A percentile compares a stretch with the other conserved stretches of the same genome.
Evolutionary conservation across 2,329 filamentous ascomycete genomes (phyloP).

Genomic region (Ascochyta clinopodiicola): DNA sequence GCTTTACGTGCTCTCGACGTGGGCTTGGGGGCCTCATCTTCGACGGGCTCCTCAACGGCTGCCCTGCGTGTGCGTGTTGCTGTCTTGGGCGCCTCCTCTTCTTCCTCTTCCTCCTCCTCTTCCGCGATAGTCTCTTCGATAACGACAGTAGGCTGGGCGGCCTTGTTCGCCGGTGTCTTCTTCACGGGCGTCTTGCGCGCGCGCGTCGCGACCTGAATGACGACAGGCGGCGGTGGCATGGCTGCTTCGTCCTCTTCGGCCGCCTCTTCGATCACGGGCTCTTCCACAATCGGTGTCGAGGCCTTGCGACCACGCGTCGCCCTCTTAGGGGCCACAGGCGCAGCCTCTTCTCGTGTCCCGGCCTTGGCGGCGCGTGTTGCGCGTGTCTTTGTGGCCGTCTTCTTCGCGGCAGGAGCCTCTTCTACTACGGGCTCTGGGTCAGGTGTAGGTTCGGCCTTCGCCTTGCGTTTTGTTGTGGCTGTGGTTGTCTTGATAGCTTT

Average conservation of each 20-base stretch:
- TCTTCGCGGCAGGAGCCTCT: conserved; percentile 25
- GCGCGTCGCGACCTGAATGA: conserved; percentile 35
- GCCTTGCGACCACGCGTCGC: conserved; percentile 35
- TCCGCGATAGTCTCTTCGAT: conserved; percentile 19
- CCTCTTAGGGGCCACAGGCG: conserved; percentile 29
- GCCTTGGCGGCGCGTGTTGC: conserved; percentile 31
- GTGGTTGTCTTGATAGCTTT: conserved; percentile 31
- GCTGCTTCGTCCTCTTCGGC: conserved; percentile 12
- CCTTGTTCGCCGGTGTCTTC: conserved; percentile 30
- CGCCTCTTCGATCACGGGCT: conserved; percentile 18
- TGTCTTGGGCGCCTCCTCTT: conserved; percentile 16
- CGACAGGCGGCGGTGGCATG: conserved; percentile 26
- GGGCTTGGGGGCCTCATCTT: conserved; percentile 25
- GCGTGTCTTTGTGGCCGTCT: conserved; percentile 25
- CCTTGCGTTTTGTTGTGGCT: conserved; percentile 29
- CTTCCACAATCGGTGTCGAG: conserved; percentile 18
- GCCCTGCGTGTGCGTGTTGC: conserved; percentile 22
- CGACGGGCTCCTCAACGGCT: conserved; percentile 13
- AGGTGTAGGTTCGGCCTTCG: conserved; percentile 24
- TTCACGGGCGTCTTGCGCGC: conserved; percentile 29
- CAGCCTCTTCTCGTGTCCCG: conserved; percentile 24
- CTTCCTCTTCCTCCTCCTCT: conserved; percentile 7
- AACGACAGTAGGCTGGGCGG: conserved; percentile 6
- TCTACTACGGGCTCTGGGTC: conserved; percentile 12
- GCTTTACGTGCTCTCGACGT: conserved; percentile 29